phyloP scores from a whole-genome alignment of 192 early-diverging fungal genomes.

The Linnemannia exigua region DNA sequence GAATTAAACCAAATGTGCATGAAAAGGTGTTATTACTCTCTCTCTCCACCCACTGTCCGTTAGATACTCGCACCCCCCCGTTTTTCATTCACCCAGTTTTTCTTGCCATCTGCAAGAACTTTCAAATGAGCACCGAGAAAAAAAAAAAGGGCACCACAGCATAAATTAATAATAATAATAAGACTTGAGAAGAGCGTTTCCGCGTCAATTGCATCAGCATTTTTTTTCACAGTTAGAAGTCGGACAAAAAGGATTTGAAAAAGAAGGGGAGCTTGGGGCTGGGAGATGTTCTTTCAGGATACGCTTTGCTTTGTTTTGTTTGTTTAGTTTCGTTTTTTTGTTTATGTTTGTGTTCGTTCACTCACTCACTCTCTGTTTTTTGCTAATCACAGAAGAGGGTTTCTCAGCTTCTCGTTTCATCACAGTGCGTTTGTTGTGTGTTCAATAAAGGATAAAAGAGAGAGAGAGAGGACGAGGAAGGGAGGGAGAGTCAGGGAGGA shows the following conservation, averaged over 20 bases:
- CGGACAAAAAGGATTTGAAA: neutral
- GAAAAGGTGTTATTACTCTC: neutral
- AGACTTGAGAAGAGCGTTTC: neutral
- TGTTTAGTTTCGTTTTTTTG: neutral
- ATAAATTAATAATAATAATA: neutral
- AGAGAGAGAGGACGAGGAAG: neutral
- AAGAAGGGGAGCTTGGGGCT: neutral
- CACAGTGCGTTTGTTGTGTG: neutral
- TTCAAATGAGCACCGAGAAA: neutral
- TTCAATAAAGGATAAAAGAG: constrained; percentile 1
- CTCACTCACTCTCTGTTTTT: neutral
- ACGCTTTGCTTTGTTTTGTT: neutral
- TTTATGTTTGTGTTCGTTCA: neutral
- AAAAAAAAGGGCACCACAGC: neutral
- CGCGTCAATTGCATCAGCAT: neutral
- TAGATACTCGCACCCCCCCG: neutral
- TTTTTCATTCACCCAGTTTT: neutral
- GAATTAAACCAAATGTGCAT: constrained; percentile 1
- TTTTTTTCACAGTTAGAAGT: neutral
- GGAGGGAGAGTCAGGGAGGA: neutral
- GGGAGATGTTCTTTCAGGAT: neutral
- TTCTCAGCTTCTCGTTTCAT: neutral
- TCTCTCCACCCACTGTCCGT: neutral
- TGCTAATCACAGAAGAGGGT: neutral
- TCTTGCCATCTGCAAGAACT: neutral